Evolutionary conservation across 768 basidiomycete species (phyloP).

Genomic region (Termitomyces sp.): DNA sequence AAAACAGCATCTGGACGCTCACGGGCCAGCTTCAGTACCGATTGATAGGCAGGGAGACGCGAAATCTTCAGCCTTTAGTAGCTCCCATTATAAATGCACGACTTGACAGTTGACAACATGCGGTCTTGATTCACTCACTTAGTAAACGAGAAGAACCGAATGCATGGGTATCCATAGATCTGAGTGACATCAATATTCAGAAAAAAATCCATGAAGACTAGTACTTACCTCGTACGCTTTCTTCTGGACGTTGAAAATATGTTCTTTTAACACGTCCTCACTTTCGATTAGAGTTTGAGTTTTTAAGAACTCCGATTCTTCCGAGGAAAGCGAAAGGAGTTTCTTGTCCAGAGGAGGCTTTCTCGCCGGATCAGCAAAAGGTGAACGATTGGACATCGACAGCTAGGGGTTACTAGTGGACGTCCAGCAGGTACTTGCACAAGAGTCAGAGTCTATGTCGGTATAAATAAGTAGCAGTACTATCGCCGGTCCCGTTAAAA

Average conservation of each 20-base stretch:
- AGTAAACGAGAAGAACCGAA: conserved; percentile 25
- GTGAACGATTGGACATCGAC: neutral
- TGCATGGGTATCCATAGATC: conserved; percentile 30
- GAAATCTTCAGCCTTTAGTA: conserved; percentile 21
- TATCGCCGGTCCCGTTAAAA: neutral
- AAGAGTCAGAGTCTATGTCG: neutral
- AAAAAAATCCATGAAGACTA: neutral
- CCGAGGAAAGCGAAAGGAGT: conserved; percentile 18
- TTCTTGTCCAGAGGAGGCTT: conserved; percentile 18
- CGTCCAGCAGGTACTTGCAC: neutral
- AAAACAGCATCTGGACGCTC: conserved; percentile 22
- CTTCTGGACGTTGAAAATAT: conserved; percentile 27
- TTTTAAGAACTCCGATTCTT: conserved; percentile 26
- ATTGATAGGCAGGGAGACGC: conserved; percentile 24
- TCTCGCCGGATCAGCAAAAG: conserved; percentile 6
- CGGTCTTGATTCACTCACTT: conserved; percentile 18
- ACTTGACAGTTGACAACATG: neutral
- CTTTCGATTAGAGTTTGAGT: conserved; percentile 25
- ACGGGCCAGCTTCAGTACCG: conserved; percentile 19
- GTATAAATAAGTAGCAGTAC: neutral
- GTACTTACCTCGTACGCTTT: conserved; percentile 25
- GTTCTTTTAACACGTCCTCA: conserved; percentile 25
- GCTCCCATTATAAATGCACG: neutral
- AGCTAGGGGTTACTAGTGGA: neutral
- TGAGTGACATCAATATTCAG: neutral